Evolutionary conservation across 257 asterid species (phyloP).

Genomic region (Anisodus acutangulus): DNA sequence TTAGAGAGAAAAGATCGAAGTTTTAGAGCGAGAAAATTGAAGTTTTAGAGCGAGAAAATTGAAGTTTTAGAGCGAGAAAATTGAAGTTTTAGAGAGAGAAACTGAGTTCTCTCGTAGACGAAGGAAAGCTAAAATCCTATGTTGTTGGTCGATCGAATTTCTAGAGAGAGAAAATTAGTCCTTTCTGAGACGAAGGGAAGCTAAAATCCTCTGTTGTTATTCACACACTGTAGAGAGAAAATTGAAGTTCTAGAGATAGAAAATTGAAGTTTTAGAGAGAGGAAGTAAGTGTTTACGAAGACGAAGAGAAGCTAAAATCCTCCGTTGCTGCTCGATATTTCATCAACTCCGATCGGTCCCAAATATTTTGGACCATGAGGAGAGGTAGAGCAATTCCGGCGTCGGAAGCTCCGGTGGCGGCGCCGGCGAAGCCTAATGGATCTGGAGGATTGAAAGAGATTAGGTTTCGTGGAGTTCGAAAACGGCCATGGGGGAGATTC

Average conservation of each 20-base stretch:
- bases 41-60: no score
- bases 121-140: not conserved
- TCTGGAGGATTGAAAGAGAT: conserved; percentile 29
- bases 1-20: no score
- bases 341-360: not conserved
- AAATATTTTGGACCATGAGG: not conserved
- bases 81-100: not conserved
- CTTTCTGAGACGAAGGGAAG: not conserved
- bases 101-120: not conserved
- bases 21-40: no score
- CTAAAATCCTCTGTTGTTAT: not conserved
- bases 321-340: not conserved
- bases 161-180: conserved; percentile 24
- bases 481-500: conserved; percentile 31
- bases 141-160: no score
- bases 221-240: no score
- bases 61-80: not conserved
- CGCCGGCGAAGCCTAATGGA: conserved; percentile 6
- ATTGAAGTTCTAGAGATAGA: not conserved
- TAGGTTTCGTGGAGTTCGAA: conserved; percentile 33
- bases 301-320: not conserved
- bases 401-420: not conserved
- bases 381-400: conserved; percentile 27
- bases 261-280: not conserved
- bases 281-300: not conserved